Percentiles rank a stretch among this genome's conserved stretches.
phyloP scores from a whole-genome alignment of 495 filamentous ascomycete genomes.

The Penicillium fimorum region DNA sequence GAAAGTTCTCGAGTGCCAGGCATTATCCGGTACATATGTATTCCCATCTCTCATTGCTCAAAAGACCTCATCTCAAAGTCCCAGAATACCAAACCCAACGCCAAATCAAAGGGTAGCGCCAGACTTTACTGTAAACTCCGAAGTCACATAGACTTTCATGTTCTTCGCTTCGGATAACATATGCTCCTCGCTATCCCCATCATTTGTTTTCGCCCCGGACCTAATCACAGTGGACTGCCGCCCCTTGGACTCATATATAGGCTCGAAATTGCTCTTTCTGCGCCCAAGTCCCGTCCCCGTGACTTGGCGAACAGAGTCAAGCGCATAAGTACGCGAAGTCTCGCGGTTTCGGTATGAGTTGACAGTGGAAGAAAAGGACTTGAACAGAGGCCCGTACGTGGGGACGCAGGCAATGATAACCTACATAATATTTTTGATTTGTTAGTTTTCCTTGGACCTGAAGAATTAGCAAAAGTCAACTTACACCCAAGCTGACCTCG shows the following conservation, averaged over 20 bases:
- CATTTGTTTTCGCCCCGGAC: not conserved
- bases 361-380: constrained; percentile 31
- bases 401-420: constrained; percentile 51
- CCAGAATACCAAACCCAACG: no score
- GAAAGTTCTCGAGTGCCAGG: no score
- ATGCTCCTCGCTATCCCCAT: not conserved
- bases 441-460: not conserved
- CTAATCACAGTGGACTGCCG: not conserved
- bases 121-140: not conserved
- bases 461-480: not conserved
- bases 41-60: not conserved
- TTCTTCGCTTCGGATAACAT: not conserved
- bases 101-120: not conserved
- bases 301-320: constrained; percentile 13
- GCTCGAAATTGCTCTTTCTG: not conserved
- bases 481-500: constrained; percentile 49
- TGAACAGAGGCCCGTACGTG: constrained; percentile 51
- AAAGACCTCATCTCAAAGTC: not conserved
- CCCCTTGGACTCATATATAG: not conserved
- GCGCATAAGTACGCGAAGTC: constrained; percentile 7
- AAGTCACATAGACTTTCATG: not conserved
- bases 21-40: not conserved
- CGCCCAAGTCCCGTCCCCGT: not conserved
- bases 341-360: constrained; percentile 20
- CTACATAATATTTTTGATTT: constrained; percentile 9